Conservation (phyloP, 2,329 filamentous ascomycete species). For the Sclerotinia spermophila region DNA sequence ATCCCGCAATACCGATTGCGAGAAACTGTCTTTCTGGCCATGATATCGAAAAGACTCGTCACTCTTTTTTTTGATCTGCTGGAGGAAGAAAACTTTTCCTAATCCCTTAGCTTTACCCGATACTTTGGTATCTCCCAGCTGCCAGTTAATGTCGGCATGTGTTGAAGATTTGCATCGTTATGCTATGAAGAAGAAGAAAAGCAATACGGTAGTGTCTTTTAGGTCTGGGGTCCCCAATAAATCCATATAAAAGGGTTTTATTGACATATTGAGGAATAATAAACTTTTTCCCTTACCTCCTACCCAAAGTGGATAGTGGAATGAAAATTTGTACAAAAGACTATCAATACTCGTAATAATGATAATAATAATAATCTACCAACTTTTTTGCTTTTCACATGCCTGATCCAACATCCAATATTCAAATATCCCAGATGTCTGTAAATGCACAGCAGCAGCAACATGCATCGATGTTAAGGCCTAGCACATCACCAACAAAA, state of each 20-base stretch:
- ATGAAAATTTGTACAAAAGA: neutral
- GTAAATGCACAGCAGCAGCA: neutral
- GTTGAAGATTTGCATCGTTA: neutral
- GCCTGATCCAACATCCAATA: neutral
- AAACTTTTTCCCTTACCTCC: neutral
- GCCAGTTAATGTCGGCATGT: neutral
- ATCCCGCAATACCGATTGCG: neutral
- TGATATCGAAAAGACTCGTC: neutral
- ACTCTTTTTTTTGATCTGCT: neutral
- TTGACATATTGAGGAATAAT: neutral
- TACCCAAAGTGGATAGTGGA: neutral
- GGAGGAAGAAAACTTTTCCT: constrained; percentile 3
- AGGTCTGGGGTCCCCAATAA: constrained; percentile 11
- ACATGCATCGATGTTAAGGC: constrained; percentile 7
- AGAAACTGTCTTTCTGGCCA: neutral
- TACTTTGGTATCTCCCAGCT: neutral
- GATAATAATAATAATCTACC: neutral
- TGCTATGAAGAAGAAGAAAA: neutral
- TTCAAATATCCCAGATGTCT: neutral
- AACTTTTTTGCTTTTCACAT: constrained; percentile 3
- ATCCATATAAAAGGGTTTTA: neutral
- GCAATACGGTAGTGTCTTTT: constrained; percentile 6
- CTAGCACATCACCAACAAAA: constrained; percentile 2
- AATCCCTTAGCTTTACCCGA: neutral
- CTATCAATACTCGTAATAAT: too few relatives aligned